Evolutionary conservation across 1,284 basidiomycete species (phyloP), one percentile per base, ranked within the genome.

Genomic region (Naganishia sp.): DNA sequence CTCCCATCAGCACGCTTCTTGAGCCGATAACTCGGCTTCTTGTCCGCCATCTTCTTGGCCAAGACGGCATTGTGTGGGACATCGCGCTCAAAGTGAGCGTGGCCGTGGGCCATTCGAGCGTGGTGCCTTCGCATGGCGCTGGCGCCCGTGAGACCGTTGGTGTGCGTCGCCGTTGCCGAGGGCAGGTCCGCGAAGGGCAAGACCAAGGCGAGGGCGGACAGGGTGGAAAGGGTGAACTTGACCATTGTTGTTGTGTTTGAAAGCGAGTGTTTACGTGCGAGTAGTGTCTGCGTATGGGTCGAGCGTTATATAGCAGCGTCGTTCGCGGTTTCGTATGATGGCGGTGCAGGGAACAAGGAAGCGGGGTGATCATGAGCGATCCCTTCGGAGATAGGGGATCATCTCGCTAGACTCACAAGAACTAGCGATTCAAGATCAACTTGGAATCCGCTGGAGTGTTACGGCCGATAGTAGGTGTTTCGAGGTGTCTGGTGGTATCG

Each of bases 1-100:
- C 46, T 52, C 18, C 65, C 65, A 45, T 66, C 56, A 15, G 31
- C 54, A 21, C 55, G 55, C 58, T 66, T 66, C 56, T 60, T 66
- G 53, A 67, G 47, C 54, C 47, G 56, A 45, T 61, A 61, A 31
- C 32, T 9, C 35, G 58, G 21, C 47, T 61, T 61, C 47, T 61
- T 61, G 32, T 61, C 47, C n/a, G 41, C 49, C 58, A 61, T 51
- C 35, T 50, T 50, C 41, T 61, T 61, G 35, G 58, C 58, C 58
- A 61, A 61, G 41, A 61, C 58, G 23, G 58, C 58, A 35, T 61
- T 61, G n/a, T 41, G 58, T 21, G 47, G 47, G 17, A 32, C 42
- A 11, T 50, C 58, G 31, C 21, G n/a, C 10, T 32, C 31, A 11
- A 39, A 39, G 31, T 43, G 58, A 3, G 41, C 31, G 17, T 51